Percentiles rank a stretch among this genome's conserved stretches.
Evolutionary conservation across 2,329 filamentous ascomycete species (phyloP).

Genomic region (Lomentospora prolificans): DNA sequence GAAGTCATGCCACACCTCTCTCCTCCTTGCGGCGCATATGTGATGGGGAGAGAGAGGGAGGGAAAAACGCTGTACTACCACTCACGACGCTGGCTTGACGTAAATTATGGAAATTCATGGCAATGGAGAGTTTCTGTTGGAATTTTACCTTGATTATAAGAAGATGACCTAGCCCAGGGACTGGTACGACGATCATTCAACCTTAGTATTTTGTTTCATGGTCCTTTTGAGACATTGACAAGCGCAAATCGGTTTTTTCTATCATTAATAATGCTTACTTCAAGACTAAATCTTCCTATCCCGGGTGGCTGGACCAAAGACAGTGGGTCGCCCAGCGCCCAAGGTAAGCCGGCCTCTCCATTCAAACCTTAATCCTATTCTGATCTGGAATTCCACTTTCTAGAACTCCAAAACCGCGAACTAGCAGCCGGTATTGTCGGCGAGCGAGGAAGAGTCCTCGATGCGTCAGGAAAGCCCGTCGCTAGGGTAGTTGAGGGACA

Average conservation of each 20-base stretch:
- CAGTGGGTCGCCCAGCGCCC: background rate
- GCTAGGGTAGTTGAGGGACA: slow-evolving; percentile 32
- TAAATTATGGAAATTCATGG: too few relatives aligned
- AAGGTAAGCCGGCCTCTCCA: background rate
- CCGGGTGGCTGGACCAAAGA: slow-evolving; percentile 5
- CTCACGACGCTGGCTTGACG: too few relatives aligned
- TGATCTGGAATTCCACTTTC: background rate
- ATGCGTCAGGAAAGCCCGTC: slow-evolving; percentile 31
- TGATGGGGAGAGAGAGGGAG: too few relatives aligned
- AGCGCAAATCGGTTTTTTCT: too few relatives aligned
- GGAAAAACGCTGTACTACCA: too few relatives aligned
- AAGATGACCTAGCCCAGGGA: too few relatives aligned
- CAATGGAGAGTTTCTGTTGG: too few relatives aligned
- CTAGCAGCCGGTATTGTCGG: slow-evolving; percentile 32
- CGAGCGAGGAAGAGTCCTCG: slow-evolving; percentile 34
- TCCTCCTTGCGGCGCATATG: too few relatives aligned
- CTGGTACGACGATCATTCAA: too few relatives aligned
- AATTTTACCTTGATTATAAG: too few relatives aligned
- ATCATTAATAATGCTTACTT: slow-evolving; percentile 5
- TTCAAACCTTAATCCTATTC: background rate
- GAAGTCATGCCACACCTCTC: background rate
- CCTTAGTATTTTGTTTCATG: too few relatives aligned
- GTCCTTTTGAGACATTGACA: too few relatives aligned
- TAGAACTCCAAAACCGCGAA: slow-evolving; percentile 15
- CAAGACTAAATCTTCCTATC: slow-evolving; percentile 2